A percentile compares a stretch with the other conserved stretches of the same genome.
Conservation (phyloP, 306 rosid species). For the Sicyos baderoa region DNA sequence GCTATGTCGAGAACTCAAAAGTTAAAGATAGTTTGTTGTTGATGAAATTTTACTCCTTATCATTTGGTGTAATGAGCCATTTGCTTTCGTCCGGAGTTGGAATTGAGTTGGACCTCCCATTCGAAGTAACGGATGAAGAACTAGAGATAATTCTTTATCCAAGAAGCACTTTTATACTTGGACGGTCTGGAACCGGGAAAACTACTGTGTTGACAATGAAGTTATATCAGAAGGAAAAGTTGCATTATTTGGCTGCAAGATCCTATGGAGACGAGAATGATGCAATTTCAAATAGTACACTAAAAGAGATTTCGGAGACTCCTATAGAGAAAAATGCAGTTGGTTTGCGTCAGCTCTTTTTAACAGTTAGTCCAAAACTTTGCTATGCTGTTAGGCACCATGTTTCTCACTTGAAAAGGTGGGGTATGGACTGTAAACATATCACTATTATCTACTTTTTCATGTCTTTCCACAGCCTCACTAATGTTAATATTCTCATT, state of each 20-base stretch:
- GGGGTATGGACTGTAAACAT: background rate
- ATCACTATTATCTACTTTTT: background rate
- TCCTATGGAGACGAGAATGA: conserved; percentile 15
- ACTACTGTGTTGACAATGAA: conserved; percentile 78
- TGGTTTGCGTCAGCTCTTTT: conserved; percentile 52
- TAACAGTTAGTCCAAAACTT: conserved; percentile 72
- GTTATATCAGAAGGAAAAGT: conserved; percentile 47
- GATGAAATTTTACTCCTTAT: conserved; percentile 67
- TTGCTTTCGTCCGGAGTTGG: conserved; percentile 45
- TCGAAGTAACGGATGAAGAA: conserved; percentile 66
- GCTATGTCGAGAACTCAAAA: conserved; percentile 63
- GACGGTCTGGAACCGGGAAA: conserved; percentile 89
- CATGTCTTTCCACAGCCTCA: background rate
- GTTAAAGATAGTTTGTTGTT: conserved; percentile 69
- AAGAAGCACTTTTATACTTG: conserved; percentile 54
- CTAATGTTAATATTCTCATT: background rate
- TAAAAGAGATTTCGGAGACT: conserved; percentile 14
- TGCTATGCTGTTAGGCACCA: conserved; percentile 62
- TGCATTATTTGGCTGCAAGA: conserved; percentile 32
- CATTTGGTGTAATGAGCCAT: conserved; percentile 44
- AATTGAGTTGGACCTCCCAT: conserved; percentile 59
- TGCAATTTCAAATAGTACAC: conserved; percentile 18
- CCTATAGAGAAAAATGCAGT: conserved; percentile 21
- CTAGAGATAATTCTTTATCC: conserved; percentile 45
- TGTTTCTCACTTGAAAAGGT: conserved; percentile 63